Evolutionary conservation across 2,329 filamentous ascomycete species (phyloP), one percentile per base, ranked within the genome.

Genomic region (Clarireedia homoeocarpa): DNA sequence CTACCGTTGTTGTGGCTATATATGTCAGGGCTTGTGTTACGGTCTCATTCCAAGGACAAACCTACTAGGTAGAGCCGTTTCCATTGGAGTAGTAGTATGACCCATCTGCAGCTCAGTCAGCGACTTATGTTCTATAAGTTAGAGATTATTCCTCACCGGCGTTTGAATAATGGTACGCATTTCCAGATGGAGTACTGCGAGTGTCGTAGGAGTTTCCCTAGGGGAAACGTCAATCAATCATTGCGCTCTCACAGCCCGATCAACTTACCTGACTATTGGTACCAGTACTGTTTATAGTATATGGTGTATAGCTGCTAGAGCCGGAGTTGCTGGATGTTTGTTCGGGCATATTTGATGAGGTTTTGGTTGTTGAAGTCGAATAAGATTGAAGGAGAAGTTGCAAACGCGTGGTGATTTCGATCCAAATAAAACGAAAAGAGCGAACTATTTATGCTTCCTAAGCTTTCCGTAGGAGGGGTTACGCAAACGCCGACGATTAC

Each of bases 71-170:
- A 66, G 80, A 86, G 14, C 83, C 83, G 60, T 86, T 78, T 47
- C 83, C 71, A 72, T 88, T 89, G 67, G 78, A 80, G 72, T 88
- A 89, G 73, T 89, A 88, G 75, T 89, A 89, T 1, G 83, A 86
- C 39, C 84, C 83, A 63, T 88, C 30, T 54, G 10, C 12, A 42
- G n/a, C 39, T 42, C 2, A 15, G 6, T 44, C 4, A 20, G 10
- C 24, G 20, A 23, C 14, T 23, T 6, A 5, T 6, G 12, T 6
- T 38, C 2, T 2, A 6, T 39, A 10, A 1, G 4, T 12, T 26
- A 24, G 12, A 40, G 17, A 1, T 5, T 12, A 7, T 26, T 17
- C 46, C 76, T 61, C 67, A 81, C 79, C 55, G 6, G 57, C 66
- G 74, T 88, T 88, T 52, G 82, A 86, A 68, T 87, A 88, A 67